A percentile compares a stretch with the other conserved stretches of the same genome.
Conservation (phyloP, 768 basidiomycete species). For the Mycena olivaceomarginata region DNA sequence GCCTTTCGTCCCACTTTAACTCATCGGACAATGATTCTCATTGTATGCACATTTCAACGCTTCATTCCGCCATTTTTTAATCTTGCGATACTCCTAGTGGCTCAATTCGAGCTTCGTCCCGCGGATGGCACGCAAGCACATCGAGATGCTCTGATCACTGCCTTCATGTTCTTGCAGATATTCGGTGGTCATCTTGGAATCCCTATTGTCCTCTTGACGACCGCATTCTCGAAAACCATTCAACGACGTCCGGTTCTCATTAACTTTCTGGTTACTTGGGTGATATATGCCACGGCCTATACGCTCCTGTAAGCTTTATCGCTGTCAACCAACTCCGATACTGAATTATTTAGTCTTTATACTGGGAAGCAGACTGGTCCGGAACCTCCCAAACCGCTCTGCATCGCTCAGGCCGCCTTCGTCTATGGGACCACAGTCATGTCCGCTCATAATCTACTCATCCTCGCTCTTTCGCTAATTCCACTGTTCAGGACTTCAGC, state of each 20-base stretch:
- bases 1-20: constrained; percentile 19
- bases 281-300: constrained; percentile 19
- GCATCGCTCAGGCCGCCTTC: constrained; percentile 22
- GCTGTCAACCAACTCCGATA: neutral
- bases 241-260: constrained; percentile 25
- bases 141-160: neutral
- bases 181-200: constrained; percentile 33
- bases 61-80: neutral
- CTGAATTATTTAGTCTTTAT: constrained; percentile 9
- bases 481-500: constrained; percentile 8
- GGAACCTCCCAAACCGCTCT: constrained; percentile 15
- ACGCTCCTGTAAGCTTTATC: constrained; percentile 13
- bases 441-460: neutral
- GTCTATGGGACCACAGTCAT: constrained; percentile 23
- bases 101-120: constrained; percentile 9
- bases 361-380: constrained; percentile 25
- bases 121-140: constrained; percentile 8
- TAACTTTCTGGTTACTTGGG: constrained; percentile 20
- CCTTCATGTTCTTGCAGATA: constrained; percentile 31
- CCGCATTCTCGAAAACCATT: constrained; percentile 3
- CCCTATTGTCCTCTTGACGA: constrained; percentile 13
- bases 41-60: neutral
- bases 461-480: neutral
- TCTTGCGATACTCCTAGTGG: neutral
- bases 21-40: neutral